Base-by-base conservation (phyloP, 2,329 filamentous ascomycete genomes). In the Chaetomiaceae sp. region DNA sequence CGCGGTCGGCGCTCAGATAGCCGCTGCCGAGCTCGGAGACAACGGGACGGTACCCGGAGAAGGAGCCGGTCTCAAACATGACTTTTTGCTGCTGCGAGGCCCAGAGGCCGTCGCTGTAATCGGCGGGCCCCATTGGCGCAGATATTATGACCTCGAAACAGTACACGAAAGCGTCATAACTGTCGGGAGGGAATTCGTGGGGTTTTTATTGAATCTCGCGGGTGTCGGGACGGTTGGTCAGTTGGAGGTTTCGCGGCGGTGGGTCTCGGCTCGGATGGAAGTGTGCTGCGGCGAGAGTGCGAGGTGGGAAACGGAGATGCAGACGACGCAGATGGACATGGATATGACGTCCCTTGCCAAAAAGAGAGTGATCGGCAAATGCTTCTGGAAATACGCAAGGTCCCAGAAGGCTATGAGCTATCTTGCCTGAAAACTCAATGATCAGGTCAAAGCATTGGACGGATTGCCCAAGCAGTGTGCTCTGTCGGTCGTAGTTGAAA, bases 31-130 rank as follows among this genome's bases (percentile, higher is more conserved):
- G 71, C 56, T 73, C 65, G 51, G 30, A 39, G 3, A 71, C 68
- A 40, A 72, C 57, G 19, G 75, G 71, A 53, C 77, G 74, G 59
- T 76, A 76, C 58, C 82, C 82, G 14, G 79, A 75, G 63, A 85
- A 78, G 53, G 82, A 85, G 60, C 81, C 82, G 50, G 80, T 79
- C 61, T 72, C 72, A 54, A 68, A 59, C 53, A 81, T 65, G 62
- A 73, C 69, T 69, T 74, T 68, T 66, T 79, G 76, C 43, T 33
- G 50, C 31, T 40, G 47, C 48, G 31, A 37, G 56, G 63, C 61
- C 35, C 40, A 27, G 17, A 52, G 48, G 55, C 56, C 55, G 50
- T 63, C 63, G 60, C 63, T 60, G 34, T 56, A 58, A 44, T 65
- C 63, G 63, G 65, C 41, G 41, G 44, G 63, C 61, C 62, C 65